Evolutionary conservation across 2,329 filamentous ascomycete species (phyloP), one percentile per base, ranked within the genome.

Genomic region (Colletotrichum sp.): DNA sequence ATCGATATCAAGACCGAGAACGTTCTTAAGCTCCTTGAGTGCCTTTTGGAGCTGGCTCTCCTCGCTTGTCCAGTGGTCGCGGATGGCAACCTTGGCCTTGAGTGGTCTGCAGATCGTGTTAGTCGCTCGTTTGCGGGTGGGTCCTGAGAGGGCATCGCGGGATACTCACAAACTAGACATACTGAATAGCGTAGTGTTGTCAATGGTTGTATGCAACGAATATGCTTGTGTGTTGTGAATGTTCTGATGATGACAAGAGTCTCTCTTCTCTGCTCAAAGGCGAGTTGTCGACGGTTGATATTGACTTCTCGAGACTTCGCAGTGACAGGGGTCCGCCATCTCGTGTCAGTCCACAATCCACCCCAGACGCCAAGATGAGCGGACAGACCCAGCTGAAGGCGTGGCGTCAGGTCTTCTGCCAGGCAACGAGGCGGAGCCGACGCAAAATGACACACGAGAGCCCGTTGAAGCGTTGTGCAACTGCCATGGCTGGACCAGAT

Each of bases 71-170:
- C 87, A 89, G 67, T 82, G 78, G 77, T 89, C 86, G 32, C 87
- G 86, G 77, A 89, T 82, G 57, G 82, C 83, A 75, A 87, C 74
- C 71, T 85, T 84, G 58, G 85, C 82, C 78, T 86, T 86, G 67
- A 88, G 81, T 0, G 87, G 86, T 63, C 87, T 89, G 60, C 26
- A 36, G 18, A 24, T 30, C 16, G 38, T 72, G 38, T 68, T 36
- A 65, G 48, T 63, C 58, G 71, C 16, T 63, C 52, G 38, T 8
- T 48, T 63, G 57, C 15, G 21, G 18, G 28, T 28, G 57, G 32
- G 21, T 28, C 34, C 55, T 34, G 57, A 6, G 67, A 63, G 9
- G 36, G 43, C 43, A 34, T 28, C 21, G 30, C 24, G 43, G 61
- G 28, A 58, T 26, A 74, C 75, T 69, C 58, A 70, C 72, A 72